Evolutionary conservation across 2,329 filamentous ascomycete species (phyloP), one percentile per base, ranked within the genome.

Genomic region (Dothideomycetes sp.): DNA sequence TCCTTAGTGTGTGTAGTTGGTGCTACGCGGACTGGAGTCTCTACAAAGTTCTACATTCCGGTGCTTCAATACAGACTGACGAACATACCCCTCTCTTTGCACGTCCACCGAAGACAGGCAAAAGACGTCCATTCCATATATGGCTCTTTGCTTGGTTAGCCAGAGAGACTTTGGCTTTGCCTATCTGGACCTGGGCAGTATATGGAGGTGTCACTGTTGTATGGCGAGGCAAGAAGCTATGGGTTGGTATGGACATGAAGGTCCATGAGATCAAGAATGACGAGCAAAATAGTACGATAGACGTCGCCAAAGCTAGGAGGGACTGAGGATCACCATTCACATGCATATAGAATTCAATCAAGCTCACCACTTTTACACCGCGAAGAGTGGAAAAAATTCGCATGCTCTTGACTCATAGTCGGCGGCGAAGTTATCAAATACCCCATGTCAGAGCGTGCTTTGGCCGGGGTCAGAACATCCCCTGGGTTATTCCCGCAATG

Each of bases 111-210:
- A 48, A 69, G 65, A 45, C 36, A 55, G 65, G 51, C 53, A 68
- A 54, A 45, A 65, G 62, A 37, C 69, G 84, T 25, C 64, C 70
- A 0, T 82, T 91, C 43, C 48, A 60, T 0, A 71, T 83, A 49
- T 98, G 87, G 84, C 55, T 91, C 4, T 58, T 72, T 5, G 83
- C 88, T 0, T 98, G 93, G 91, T 51, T 94, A 0, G 86, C 83
- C 0, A 71, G 91, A 22, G 91, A 98, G 62, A 49, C 76, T 0
- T 68, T 95, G 7, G 88, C 91, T 0, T 67, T 94, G 32, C 88
- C 88, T 0, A 82, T 98, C 45, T 98, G 91, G 91, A 66, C 77
- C 0, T 87, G 82, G 76, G 91, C 91, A 1, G 84, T 95, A 15
- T 76, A 85, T 51, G 81, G 89, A n/a, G 91, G 91, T 0, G 78